Evolutionary conservation across 73 alveolate species (phyloP).

Genomic region (Paramecium tetraurelia): DNA sequence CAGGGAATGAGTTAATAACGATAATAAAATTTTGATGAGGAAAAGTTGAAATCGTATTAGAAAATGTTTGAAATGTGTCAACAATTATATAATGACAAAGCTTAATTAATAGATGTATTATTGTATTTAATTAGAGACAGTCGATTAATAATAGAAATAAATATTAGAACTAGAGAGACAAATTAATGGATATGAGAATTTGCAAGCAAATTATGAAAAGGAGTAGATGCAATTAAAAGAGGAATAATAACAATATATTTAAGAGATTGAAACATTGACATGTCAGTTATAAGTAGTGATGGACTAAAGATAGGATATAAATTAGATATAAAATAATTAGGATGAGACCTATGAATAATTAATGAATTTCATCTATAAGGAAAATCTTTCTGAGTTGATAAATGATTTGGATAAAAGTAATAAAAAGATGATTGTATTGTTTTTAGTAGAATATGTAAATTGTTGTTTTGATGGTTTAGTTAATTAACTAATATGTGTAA

Average conservation of each 20-base stretch:
- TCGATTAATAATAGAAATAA: neutral
- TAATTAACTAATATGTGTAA: neutral
- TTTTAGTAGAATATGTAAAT: conserved; percentile 43
- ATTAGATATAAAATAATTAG: neutral
- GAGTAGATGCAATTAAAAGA: neutral
- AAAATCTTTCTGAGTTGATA: neutral
- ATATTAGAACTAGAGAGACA: neutral
- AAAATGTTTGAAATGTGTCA: conserved; percentile 31
- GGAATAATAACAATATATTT: neutral
- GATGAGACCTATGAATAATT: neutral
- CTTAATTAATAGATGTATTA: neutral
- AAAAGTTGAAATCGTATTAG: neutral
- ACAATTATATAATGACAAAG: neutral
- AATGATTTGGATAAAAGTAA: neutral
- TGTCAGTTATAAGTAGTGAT: neutral
- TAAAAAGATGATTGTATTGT: neutral
- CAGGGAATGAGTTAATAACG: neutral
- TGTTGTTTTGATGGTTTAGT: neutral
- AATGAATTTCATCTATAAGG: neutral
- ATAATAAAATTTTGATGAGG: neutral
- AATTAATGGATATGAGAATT: neutral
- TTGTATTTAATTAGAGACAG: neutral
- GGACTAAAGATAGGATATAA: neutral
- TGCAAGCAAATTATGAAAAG: neutral
- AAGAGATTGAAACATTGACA: neutral